Evolutionary conservation across 352 stramenopile species (phyloP), one percentile per base, ranked within the genome.

Genomic region (Globisporangium irregulare): DNA sequence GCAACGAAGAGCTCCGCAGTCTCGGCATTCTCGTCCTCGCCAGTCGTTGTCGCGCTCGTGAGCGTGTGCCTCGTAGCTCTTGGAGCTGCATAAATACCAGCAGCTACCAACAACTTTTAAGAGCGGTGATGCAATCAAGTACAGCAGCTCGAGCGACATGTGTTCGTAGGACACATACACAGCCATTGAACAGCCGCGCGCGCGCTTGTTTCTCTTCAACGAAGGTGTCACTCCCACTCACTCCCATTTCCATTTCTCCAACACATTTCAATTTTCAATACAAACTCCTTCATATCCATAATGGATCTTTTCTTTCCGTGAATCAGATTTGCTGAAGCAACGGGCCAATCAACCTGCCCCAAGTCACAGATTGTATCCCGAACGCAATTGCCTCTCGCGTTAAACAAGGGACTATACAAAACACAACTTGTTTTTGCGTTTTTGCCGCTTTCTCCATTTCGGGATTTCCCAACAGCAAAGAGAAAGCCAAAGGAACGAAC

Each of bases 1-100:
- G 34, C 34, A 10, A n/a, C 60, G n/a, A 53, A 58, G 27, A 66
- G 48, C 48, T 22, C 60, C 4, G 60, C 48, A 1, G 55, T 34
- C 18, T 10, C 20, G 6, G 8, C 18, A 12, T n/a, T 27, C 9
- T 2, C 55, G 8, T 29, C 29, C 55, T 46, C 24, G 15, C n/a
- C 27, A 9, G 20, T 32, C n/a, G 9, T 66, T 32, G 6, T n/a
- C 48, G 29, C 12, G 22, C n/a, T 66, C 6, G 32, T 27, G 48
- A 51, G 29, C 29, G 55, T 60, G 25, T 59, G 54, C 25, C 12
- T 32, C 55, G 20, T 20, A 22, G 18, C 55, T 4, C 18, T 60
- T 8, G 55, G 20, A 18, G 29, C 29, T 18, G 34, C 12, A 32
- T 32, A 24, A n/a, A 27, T 51, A 32, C 22, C 15, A 10, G 32